phyloP scores from a whole-genome alignment of 306 rosid genomes.

The Cyclanthera cordifolia region DNA sequence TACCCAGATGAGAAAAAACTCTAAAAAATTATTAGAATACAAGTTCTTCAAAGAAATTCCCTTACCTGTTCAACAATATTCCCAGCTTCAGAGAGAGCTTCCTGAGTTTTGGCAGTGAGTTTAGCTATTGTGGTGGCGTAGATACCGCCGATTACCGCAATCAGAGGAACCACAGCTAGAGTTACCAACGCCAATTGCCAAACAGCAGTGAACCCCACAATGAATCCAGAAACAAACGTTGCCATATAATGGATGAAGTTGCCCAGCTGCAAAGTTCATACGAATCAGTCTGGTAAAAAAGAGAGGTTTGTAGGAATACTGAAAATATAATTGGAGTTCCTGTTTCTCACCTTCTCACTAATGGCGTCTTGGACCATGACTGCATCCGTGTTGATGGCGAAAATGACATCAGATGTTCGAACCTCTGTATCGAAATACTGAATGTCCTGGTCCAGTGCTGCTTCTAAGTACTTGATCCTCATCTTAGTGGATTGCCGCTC shows the following conservation, averaged over 20 bases:
- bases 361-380: constrained; percentile 98
- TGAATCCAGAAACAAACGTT: constrained; percentile 88
- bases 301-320: not conserved
- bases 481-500: constrained; percentile 89
- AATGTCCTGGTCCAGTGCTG: constrained; percentile 85
- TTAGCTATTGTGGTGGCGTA: constrained; percentile 72
- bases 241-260: constrained; percentile 96
- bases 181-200: constrained; percentile 97
- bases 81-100: constrained; percentile 85
- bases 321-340: not conserved
- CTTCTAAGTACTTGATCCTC: constrained; percentile 90
- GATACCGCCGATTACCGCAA: constrained; percentile 82
- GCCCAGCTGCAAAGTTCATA: constrained; percentile 56
- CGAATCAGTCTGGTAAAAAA: not conserved
- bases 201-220: constrained; percentile 90
- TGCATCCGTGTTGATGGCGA: constrained; percentile 81
- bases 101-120: constrained; percentile 79
- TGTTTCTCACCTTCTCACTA: constrained; percentile 73
- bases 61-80: constrained; percentile 84
- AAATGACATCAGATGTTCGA: constrained; percentile 89
- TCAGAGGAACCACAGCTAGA: constrained; percentile 88
- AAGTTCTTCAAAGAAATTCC: not conserved
- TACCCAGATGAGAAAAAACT: constrained; percentile 14
- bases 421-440: constrained; percentile 82
- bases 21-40: not conserved